A percentile compares a stretch with the other conserved stretches of the same genome.
phyloP scores from a whole-genome alignment of 2,329 filamentous ascomycete species.

The Conoideocrella luteorostrata region DNA sequence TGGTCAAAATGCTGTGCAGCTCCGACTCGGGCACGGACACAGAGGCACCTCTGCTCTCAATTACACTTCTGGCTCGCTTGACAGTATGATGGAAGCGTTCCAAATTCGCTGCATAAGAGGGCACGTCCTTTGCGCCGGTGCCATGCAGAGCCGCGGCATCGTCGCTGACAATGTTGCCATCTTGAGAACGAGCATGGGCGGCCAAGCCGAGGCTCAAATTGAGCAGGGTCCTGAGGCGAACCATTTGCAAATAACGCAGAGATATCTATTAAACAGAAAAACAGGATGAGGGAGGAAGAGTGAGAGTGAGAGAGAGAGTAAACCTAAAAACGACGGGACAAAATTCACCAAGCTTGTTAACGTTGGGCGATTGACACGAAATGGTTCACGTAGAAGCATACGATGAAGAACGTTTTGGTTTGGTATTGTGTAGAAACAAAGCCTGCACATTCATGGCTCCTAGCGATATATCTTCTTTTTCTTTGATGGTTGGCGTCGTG shows the following conservation, averaged over 20 bases:
- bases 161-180: background rate
- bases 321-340: too few relatives aligned
- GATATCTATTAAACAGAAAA: too few relatives aligned
- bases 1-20: constrained; percentile 20
- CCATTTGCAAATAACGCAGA: constrained; percentile 15
- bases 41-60: constrained; percentile 18
- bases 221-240: constrained; percentile 12
- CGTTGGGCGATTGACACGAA: too few relatives aligned
- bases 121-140: background rate
- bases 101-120: constrained; percentile 11
- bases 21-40: constrained; percentile 19
- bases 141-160: background rate
- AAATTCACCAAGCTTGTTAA: background rate
- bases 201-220: constrained; percentile 9
- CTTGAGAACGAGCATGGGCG: background rate
- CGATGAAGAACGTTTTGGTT: too few relatives aligned
- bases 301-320: background rate
- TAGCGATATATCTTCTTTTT: background rate
- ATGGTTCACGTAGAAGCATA: too few relatives aligned
- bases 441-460: too few relatives aligned
- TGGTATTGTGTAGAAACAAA: too few relatives aligned
- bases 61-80: constrained; percentile 16
- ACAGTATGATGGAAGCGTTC: constrained; percentile 12
- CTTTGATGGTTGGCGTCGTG: constrained; percentile 13
- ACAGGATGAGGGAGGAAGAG: background rate